Percentiles rank a stretch among this genome's conserved stretches.
Evolutionary conservation across 2,329 filamentous ascomycete species (phyloP).

Genomic region (Fusarium sp.): DNA sequence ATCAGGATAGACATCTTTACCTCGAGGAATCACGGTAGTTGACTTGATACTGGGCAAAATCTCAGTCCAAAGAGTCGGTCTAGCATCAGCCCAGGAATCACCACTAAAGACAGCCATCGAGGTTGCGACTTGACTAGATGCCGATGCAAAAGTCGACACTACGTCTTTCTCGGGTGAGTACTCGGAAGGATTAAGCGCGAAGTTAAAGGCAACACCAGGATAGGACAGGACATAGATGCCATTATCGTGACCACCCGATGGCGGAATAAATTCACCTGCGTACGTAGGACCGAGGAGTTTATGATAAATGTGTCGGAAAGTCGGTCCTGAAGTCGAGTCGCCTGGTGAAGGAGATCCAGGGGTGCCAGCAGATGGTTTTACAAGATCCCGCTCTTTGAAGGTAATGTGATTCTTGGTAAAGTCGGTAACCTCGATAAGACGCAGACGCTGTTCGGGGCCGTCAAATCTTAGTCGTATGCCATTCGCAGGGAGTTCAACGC

Average conservation of each 20-base stretch:
- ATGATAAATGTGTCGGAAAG: conserved; percentile 90
- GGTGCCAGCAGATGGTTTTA: conserved; percentile 65
- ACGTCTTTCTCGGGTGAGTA: conserved; percentile 84
- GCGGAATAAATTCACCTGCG: conserved; percentile 87
- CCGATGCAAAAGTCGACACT: conserved; percentile 83
- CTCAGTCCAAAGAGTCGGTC: conserved; percentile 79
- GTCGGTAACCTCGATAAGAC: conserved; percentile 89
- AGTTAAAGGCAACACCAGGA: conserved; percentile 92
- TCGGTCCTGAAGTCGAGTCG: conserved; percentile 66
- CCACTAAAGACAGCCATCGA: conserved; percentile 94
- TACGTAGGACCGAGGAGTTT: conserved; percentile 93
- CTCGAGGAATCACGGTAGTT: conserved; percentile 72
- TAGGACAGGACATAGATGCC: conserved; percentile 94
- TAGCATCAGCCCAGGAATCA: conserved; percentile 87
- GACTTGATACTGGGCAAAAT: conserved; percentile 78
- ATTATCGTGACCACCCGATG: conserved; percentile 61
- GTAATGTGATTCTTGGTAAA: conserved; percentile 86
- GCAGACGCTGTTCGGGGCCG: conserved; percentile 88
- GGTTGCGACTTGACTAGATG: conserved; percentile 77
- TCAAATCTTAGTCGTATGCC: conserved; percentile 93
- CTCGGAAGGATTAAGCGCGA: conserved; percentile 76
- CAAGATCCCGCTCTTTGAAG: conserved; percentile 82
- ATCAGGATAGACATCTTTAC: conserved; percentile 83
- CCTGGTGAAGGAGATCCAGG: conserved; percentile 47
- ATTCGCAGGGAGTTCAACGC: conserved; percentile 81